Base-by-base conservation (phyloP, 2,329 filamentous ascomycete genomes). In the Aspergillus vadensis region DNA sequence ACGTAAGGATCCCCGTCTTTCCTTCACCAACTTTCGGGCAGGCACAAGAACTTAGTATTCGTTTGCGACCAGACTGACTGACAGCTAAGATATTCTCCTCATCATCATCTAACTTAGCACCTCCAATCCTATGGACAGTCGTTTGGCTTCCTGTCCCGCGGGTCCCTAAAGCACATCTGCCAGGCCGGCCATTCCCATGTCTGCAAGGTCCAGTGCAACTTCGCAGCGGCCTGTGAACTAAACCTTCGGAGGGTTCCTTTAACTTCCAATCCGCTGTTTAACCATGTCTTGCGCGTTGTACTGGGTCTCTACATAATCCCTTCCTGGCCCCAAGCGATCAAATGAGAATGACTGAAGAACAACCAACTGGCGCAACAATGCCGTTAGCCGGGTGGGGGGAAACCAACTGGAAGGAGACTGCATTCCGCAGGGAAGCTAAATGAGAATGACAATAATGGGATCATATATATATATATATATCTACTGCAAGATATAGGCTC, bases 341-440 rank as follows among this genome's bases (percentile, higher is more conserved):
- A 50, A 32, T 47, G 51, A 36, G 36, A 39, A 15, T 17, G 39
- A 23, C 53, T 55, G 44, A 55, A 55, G 53, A 44, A 27, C 30
- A 54, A 58, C 36, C 49, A 62, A 59, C 53, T 63, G 64, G 65
- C 59, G 59, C 63, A 64, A 58, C 47, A 52, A 60, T 63, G 63
- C 64, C 63, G 61, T 65, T 66, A 58, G 61, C 63, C 62, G 59
- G 54, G 62, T 60, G 57, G 60, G 57, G 60, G 54, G 54, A 48
- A 41, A 9, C 14, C 30, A 10, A 36, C 32, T 44, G 14, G 47
- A 60, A 51, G 58, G 55, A 52, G 55, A 52, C 49, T 52, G 57
- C 55, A 58, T 56, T 55, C 58, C 53, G 51, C 52, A 60, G 43
- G 32, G 43, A 57, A 36, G 32, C 4, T 15, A 5, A 32, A 36